Percentiles rank a stretch among this genome's conserved stretches.
phyloP scores from a whole-genome alignment of 345 rosid genomes.

The Cardiospermum halicacabum region DNA sequence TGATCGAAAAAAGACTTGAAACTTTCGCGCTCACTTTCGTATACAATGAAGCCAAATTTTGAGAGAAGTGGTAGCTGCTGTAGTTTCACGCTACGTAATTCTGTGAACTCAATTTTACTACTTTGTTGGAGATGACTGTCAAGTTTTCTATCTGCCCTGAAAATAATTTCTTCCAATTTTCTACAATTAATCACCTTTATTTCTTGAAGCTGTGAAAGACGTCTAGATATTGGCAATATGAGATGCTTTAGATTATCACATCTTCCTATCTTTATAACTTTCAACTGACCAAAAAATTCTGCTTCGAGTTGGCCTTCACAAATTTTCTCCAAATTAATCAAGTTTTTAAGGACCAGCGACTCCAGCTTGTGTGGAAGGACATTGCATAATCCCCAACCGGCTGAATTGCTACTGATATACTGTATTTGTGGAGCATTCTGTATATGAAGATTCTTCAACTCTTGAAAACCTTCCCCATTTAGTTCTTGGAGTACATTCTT shows the following conservation, averaged over 20 bases:
- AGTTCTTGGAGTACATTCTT: slow-evolving; percentile 9
- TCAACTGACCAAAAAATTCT: slow-evolving; percentile 12
- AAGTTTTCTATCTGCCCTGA: not conserved
- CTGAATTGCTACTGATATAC: not conserved
- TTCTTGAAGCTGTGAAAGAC: slow-evolving; percentile 8
- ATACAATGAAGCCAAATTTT: not conserved
- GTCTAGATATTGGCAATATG: not conserved
- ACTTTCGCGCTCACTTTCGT: not conserved
- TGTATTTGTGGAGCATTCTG: slow-evolving; percentile 7
- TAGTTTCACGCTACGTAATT: not conserved
- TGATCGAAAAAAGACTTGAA: not conserved
- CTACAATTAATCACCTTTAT: not conserved
- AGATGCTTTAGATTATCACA: slow-evolving; percentile 16
- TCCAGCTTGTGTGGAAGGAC: slow-evolving; percentile 4
- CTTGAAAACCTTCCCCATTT: slow-evolving; percentile 14
- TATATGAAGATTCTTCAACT: slow-evolving; percentile 15
- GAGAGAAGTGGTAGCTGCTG: not conserved
- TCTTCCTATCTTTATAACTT: not conserved
- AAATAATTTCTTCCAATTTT: slow-evolving; percentile 13
- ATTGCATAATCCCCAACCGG: not conserved
- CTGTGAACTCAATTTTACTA: not conserved
- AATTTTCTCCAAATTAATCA: slow-evolving; percentile 15
- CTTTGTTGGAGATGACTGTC: not conserved
- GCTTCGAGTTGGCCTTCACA: not conserved
- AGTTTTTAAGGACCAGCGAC: not conserved